These are phyloP conservation scores for Ophiosphaerella narmari DNA, from an alignment of 2,329 filamentous ascomycete genomes.

Conservation along the genomic window DNA sequence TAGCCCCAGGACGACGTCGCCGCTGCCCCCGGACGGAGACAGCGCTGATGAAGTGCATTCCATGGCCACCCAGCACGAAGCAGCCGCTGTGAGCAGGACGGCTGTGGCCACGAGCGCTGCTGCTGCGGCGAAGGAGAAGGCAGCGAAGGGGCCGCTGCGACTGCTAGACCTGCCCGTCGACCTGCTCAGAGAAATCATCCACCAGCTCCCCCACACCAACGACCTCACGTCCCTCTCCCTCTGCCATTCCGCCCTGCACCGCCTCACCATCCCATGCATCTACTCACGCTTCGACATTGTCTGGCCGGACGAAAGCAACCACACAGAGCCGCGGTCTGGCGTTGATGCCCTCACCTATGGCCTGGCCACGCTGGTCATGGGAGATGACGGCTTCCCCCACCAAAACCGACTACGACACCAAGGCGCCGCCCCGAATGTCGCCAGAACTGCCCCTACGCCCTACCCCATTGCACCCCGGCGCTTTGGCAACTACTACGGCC, in stretches of 20 bases:
- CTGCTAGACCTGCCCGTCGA: constrained; percentile 79
- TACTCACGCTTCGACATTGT: constrained; percentile 88
- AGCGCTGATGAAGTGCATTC: constrained; percentile 28
- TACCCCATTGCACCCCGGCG: constrained; percentile 51
- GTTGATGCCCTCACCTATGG: constrained; percentile 85
- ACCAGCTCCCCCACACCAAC: constrained; percentile 81
- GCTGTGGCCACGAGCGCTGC: constrained; percentile 5
- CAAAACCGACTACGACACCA: constrained; percentile 42
- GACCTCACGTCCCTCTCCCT: constrained; percentile 78
- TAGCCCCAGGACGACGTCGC: constrained; percentile 35
- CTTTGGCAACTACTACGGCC: constrained; percentile 75
- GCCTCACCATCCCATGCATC: constrained; percentile 75
- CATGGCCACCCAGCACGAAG: constrained; percentile 12
- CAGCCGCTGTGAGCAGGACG: constrained; percentile 16
- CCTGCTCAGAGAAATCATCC: constrained; percentile 76
- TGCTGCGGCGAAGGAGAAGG: constrained; percentile 48
- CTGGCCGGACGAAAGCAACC: constrained; percentile 74
- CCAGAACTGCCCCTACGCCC: constrained; percentile 23
- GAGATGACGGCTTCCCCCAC: constrained; percentile 65
- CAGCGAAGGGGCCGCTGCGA: constrained; percentile 60
- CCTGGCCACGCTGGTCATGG: constrained; percentile 77
- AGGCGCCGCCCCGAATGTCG: constrained; percentile 6
- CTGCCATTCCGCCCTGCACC: constrained; percentile 77
- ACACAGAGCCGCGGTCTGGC: constrained; percentile 68
- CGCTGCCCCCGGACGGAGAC: constrained; percentile 32